Evolutionary conservation across 306 rosid species (phyloP), one percentile per base, ranked within the genome.

Genomic region (Malus fusca): DNA sequence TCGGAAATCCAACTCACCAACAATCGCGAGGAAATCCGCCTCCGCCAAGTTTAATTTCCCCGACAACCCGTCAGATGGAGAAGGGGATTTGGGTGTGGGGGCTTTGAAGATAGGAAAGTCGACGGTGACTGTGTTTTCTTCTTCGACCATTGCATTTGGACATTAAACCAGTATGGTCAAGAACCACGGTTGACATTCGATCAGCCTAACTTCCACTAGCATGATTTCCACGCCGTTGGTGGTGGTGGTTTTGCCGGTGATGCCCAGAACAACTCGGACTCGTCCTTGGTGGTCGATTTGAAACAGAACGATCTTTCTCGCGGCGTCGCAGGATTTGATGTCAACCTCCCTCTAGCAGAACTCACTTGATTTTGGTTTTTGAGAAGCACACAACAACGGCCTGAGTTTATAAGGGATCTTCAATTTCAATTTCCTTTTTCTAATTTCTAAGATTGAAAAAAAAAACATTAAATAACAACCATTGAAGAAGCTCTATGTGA

Each of bases 251-350:
- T 71, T n/a, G 4, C 59, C 33, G 66, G 82, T 0, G 84, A 86
- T 0, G 86, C 74, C 0, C 88, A 84, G 73, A 85, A 86, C 37
- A 84, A 85, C 31, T 85, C 88, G 23, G 84, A 79, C 21, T 82
- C 88, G 3, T 85, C 86, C 64, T 77, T 86, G 48, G 88, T 85
- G 7, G 40, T 85, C 3, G 84, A 79, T 71, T 67, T 76, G 61
- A 79, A 73, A 62, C 77, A 69, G 1, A 73, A 71, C 64, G 77
- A 76, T 59, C 77, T 68, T 61, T 75, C 82, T 60, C 82, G 86
- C 5, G 60, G 72, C 37, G 37, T 33, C 9, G 65, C 53, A 23
- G 70, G 77, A 6, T 62, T 85, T 71, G 88, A 85, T 71, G 82
- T 85, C 4, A 85, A 85, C 82, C 19, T 85, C 13, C 86, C 88